Percentiles rank a stretch among this genome's conserved stretches.
phyloP scores from a whole-genome alignment of 2,329 filamentous ascomycete species.

The Hymenoscyphus infarciens region DNA sequence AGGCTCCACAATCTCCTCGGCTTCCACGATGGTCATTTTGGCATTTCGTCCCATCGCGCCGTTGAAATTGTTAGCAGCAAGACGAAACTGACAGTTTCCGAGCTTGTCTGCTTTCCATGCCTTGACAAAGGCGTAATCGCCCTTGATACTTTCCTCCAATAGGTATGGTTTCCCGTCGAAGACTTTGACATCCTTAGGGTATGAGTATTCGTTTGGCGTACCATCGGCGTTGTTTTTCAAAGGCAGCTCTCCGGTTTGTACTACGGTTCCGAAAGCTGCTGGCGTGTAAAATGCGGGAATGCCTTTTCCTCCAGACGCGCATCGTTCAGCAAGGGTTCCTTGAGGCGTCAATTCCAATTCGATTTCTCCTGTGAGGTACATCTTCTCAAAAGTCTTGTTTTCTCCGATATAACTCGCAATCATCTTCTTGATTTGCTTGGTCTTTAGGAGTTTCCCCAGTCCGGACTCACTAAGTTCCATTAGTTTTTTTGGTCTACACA shows the following conservation, averaged over 20 bases:
- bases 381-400: conserved; percentile 88
- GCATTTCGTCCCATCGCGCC: conserved; percentile 91
- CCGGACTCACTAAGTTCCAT: conserved; percentile 53
- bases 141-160: conserved; percentile 82
- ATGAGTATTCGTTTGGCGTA: conserved; percentile 68
- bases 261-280: conserved; percentile 75
- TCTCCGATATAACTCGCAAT: conserved; percentile 91
- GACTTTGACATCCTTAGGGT: conserved; percentile 84
- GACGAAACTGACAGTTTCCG: conserved; percentile 87
- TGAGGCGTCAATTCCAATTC: conserved; percentile 91
- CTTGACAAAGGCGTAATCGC: conserved; percentile 91
- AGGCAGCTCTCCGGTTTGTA: conserved; percentile 84
- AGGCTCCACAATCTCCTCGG: conserved; percentile 86
- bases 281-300: conserved; percentile 94
- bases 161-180: conserved; percentile 90
- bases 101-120: conserved; percentile 90
- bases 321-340: conserved; percentile 85
- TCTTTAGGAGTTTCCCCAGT: conserved; percentile 72
- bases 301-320: conserved; percentile 80
- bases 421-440: conserved; percentile 87
- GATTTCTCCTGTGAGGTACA: conserved; percentile 84
- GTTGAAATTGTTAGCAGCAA: conserved; percentile 89
- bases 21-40: conserved; percentile 86
- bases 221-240: conserved; percentile 75
- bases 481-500: not conserved